Conservation (phyloP, 495 filamentous ascomycete species). For the Rostrohypoxylon terebratum region DNA sequence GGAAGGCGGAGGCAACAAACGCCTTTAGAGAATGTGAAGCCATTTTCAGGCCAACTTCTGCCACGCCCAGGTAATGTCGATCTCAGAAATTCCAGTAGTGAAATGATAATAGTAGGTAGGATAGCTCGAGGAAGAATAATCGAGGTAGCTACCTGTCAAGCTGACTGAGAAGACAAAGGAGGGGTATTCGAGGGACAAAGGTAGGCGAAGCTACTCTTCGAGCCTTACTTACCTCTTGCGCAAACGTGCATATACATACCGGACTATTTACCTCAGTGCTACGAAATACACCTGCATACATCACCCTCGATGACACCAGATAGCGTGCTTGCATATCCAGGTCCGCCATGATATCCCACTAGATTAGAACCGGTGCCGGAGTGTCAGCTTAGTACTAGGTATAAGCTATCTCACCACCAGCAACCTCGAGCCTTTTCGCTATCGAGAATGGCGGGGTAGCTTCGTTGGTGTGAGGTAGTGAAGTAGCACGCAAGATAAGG, state of each 20-base stretch:
- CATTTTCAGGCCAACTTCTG: conserved; percentile 15
- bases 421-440: neutral
- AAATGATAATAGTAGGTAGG: neutral
- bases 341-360: conserved; percentile 29
- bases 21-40: conserved; percentile 30
- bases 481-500: conserved; percentile 41
- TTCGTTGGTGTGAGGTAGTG: conserved; percentile 23
- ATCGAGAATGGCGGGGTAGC: conserved; percentile 35
- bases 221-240: conserved; percentile 29
- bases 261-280: neutral
- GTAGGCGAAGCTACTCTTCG: conserved; percentile 13
- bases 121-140: conserved; percentile 11
- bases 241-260: conserved; percentile 17
- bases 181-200: conserved; percentile 39
- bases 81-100: conserved; percentile 13
- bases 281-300: conserved; percentile 4
- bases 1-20: conserved; percentile 12
- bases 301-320: conserved; percentile 38
- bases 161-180: conserved; percentile 36
- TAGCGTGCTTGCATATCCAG: conserved; percentile 40
- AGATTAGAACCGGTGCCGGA: conserved; percentile 23
- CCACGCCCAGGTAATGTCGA: conserved; percentile 1
- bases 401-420: neutral
- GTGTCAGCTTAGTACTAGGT: conserved; percentile 20
- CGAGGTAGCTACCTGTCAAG: conserved; percentile 21